Conservation (phyloP, 2,329 filamentous ascomycete genomes). For the Cryphonectria radicalis region DNA sequence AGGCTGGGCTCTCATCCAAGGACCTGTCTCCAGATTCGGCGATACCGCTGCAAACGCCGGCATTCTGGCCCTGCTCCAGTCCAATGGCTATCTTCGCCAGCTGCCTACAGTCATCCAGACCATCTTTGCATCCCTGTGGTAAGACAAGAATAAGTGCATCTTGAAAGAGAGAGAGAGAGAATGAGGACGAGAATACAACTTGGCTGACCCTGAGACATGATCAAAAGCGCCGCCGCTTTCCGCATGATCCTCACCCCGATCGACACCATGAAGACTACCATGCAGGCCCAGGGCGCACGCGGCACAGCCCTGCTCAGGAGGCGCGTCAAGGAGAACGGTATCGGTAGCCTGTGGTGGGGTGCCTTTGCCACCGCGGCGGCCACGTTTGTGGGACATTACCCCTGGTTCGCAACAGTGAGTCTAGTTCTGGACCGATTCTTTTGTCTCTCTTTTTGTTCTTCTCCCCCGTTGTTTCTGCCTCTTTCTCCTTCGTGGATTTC, state of each 20-base stretch:
- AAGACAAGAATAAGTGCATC: neutral
- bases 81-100: constrained; percentile 49
- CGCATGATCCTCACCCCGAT: constrained; percentile 53
- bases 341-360: constrained; percentile 55
- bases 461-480: neutral
- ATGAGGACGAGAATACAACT: neutral
- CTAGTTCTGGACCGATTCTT: neutral
- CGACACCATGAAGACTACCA: constrained; percentile 55
- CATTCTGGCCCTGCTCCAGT: constrained; percentile 52
- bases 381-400: constrained; percentile 54
- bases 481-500: neutral
- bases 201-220: neutral
- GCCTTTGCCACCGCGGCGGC: constrained; percentile 53
- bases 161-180: neutral
- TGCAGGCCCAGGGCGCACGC: constrained; percentile 50
- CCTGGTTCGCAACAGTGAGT: constrained; percentile 53
- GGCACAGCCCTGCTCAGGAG: constrained; percentile 49
- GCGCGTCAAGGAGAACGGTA: constrained; percentile 48
- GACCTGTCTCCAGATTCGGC: constrained; percentile 50
- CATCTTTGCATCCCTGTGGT: constrained; percentile 52
- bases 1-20: constrained; percentile 50
- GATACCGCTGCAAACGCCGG: constrained; percentile 55
- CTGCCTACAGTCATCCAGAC: constrained; percentile 50
- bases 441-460: neutral
- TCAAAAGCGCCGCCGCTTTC: constrained; percentile 47